phyloP scores from a whole-genome alignment of 2,329 filamentous ascomycete species.

The Akanthomyces muscarius region DNA sequence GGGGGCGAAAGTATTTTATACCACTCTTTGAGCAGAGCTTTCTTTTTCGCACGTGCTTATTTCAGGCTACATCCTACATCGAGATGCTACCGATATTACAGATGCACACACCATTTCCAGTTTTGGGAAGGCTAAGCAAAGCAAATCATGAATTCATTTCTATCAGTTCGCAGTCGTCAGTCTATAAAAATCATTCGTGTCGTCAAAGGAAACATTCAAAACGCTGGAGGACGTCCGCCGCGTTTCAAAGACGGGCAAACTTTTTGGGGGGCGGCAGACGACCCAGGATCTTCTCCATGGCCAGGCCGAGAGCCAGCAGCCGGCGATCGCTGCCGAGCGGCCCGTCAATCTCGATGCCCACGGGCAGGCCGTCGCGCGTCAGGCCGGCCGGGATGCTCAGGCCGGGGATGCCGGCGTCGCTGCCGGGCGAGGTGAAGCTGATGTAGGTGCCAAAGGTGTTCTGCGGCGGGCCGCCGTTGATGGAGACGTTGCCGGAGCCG shows the following conservation, averaged over 20 bases:
- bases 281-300: constrained; percentile 19
- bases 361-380: constrained; percentile 15
- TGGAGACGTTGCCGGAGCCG: constrained; percentile 19
- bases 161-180: neutral
- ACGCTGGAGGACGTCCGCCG: neutral
- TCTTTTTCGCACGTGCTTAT: neutral
- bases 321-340: constrained; percentile 18
- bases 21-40: neutral
- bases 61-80: neutral
- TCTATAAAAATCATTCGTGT: neutral
- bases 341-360: constrained; percentile 21
- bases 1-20: neutral
- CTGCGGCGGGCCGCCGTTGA: constrained; percentile 20
- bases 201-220: neutral
- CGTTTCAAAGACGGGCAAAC: neutral
- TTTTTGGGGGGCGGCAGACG: constrained; percentile 16
- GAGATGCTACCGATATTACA: neutral
- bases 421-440: constrained; percentile 18
- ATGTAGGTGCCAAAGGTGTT: constrained; percentile 18
- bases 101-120: neutral
- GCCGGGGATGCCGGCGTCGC: constrained; percentile 21
- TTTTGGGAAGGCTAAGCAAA: neutral
- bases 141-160: neutral
- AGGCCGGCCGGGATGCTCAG: constrained; percentile 19
- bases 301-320: constrained; percentile 18